Conservation (phyloP, 257 asterid species). For the Solanum rostratum region DNA sequence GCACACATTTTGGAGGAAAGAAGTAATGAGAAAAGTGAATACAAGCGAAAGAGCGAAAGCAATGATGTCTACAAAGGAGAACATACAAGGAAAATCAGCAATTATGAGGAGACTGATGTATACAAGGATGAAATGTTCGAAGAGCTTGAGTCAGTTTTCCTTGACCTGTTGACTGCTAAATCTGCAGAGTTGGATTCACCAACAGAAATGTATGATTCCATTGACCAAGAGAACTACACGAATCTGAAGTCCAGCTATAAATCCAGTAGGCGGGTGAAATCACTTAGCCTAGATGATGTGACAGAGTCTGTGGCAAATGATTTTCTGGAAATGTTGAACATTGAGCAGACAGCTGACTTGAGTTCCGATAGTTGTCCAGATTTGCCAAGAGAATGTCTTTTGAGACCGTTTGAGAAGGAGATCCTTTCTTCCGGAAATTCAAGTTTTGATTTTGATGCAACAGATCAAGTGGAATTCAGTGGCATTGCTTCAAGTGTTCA, state of each 20-base stretch:
- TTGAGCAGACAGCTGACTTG: constrained; percentile 23
- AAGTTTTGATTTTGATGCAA: constrained; percentile 20
- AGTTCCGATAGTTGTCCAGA: constrained; percentile 22
- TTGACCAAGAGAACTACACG: constrained; percentile 23
- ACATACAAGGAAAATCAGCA: constrained; percentile 8
- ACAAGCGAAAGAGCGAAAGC: constrained; percentile 15
- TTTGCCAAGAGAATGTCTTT: constrained; percentile 27
- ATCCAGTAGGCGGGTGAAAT: constrained; percentile 24
- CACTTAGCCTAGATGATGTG: constrained; percentile 48
- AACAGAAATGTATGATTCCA: constrained; percentile 7
- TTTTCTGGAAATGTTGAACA: constrained; percentile 55
- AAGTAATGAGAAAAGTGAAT: constrained; percentile 16
- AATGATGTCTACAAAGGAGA: constrained; percentile 11
- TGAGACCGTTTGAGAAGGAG: constrained; percentile 30
- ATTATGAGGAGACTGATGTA: constrained; percentile 3
- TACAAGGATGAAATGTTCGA: constrained; percentile 12
- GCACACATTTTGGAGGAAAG: constrained; percentile 41
- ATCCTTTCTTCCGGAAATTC: constrained; percentile 7
- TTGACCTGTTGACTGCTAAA: constrained; percentile 11
- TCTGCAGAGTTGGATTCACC: constrained; percentile 16
- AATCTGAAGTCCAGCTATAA: constrained; percentile 9
- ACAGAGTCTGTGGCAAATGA: constrained; percentile 69
- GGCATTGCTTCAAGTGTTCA: constrained; percentile 10
- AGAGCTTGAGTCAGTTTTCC: constrained; percentile 19
- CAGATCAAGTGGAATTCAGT: constrained; percentile 10